phyloP scores from a whole-genome alignment of 495 filamentous ascomycete genomes.

The Neurospora sp. region DNA sequence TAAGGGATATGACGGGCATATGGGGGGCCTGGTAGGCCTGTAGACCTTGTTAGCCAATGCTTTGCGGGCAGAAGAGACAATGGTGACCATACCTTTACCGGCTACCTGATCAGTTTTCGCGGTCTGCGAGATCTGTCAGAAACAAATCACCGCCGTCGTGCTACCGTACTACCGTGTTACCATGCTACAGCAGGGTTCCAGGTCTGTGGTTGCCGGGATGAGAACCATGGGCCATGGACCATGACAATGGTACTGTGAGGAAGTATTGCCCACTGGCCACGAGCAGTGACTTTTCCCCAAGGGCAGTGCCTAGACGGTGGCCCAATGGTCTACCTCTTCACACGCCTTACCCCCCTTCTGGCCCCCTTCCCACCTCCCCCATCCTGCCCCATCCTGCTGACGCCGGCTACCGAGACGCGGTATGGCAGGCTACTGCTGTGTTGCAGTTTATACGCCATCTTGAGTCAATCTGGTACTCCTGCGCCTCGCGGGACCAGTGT shows the following conservation, averaged over 20 bases:
- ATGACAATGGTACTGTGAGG: background rate
- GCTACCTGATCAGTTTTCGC: background rate
- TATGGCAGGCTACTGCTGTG: constrained; percentile 18
- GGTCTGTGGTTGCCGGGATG: background rate
- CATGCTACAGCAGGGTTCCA: background rate
- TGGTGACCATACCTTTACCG: background rate
- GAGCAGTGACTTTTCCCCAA: background rate
- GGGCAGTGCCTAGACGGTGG: background rate
- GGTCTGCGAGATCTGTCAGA: background rate
- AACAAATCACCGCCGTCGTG: background rate
- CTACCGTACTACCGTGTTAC: background rate
- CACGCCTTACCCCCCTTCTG: background rate
- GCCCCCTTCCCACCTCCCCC: background rate
- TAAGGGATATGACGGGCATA: background rate
- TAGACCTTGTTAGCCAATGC: background rate
- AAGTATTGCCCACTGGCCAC: background rate
- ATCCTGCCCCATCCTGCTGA: background rate
- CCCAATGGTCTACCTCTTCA: background rate
- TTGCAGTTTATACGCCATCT: constrained; percentile 20
- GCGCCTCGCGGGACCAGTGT: constrained; percentile 15
- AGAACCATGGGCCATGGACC: background rate
- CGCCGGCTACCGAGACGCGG: constrained; percentile 18
- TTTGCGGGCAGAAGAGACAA: background rate
- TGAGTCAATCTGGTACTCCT: constrained; percentile 25
- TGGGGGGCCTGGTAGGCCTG: background rate